Evolutionary conservation across 2,329 filamentous ascomycete species (phyloP).

Genomic region (Fusarium concolor): DNA sequence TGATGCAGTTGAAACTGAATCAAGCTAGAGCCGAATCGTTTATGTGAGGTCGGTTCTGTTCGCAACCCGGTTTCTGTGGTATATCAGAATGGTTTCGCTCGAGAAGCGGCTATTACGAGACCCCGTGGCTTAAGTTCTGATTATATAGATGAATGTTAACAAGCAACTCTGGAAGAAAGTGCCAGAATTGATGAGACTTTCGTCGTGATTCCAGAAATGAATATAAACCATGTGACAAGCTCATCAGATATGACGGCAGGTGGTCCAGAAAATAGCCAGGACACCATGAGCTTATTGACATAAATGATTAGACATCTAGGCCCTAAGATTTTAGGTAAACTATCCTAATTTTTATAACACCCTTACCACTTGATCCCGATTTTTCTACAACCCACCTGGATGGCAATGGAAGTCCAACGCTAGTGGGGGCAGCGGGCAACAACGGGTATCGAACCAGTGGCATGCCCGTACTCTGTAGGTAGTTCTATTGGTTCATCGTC

Average conservation of each 20-base stretch:
- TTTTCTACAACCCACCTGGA: too few relatives aligned
- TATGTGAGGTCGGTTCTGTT: constrained; percentile 44
- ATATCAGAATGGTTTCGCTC: constrained; percentile 50
- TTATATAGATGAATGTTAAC: constrained; percentile 7
- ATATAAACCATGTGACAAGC: constrained; percentile 29
- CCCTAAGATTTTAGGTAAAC: too few relatives aligned
- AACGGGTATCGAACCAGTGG: constrained; percentile 15
- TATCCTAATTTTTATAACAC: too few relatives aligned
- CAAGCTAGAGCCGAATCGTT: constrained; percentile 47
- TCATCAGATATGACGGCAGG: constrained; percentile 17
- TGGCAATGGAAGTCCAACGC: constrained; percentile 4
- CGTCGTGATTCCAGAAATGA: constrained; percentile 34
- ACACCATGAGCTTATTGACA: too few relatives aligned
- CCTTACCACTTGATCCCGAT: too few relatives aligned
- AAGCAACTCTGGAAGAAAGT: not conserved
- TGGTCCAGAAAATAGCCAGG: too few relatives aligned
- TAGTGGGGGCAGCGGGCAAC: constrained; percentile 20
- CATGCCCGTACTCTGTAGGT: constrained; percentile 1
- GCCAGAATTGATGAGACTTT: constrained; percentile 21
- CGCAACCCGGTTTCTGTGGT: constrained; percentile 39
- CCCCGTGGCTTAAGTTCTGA: not conserved
- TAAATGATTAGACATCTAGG: too few relatives aligned
- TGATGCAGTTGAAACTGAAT: constrained; percentile 31
- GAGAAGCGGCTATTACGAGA: constrained; percentile 28
- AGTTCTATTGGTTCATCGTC: constrained; percentile 3